Percentiles rank a stretch among this genome's conserved stretches.
These are phyloP conservation scores for Fusarium torulosum DNA, from an alignment of 2,329 filamentous ascomycete species.

Conservation along the genomic window DNA sequence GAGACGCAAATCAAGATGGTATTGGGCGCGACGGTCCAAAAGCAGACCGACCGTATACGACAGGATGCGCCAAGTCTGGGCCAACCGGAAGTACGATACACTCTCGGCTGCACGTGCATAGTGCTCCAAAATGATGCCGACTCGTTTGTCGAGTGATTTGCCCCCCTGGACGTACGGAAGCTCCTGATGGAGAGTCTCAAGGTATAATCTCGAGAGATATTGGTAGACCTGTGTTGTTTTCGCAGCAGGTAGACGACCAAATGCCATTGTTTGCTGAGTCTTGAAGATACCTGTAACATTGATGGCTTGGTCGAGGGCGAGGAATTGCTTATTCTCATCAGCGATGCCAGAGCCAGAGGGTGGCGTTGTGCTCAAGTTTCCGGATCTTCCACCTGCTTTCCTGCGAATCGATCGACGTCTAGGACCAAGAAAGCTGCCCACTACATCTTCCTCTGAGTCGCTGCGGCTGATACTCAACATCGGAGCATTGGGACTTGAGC, in stretches of 20 bases:
- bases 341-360: slow-evolving; percentile 56
- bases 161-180: slow-evolving; percentile 58
- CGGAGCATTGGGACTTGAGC: slow-evolving; percentile 63
- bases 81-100: slow-evolving; percentile 68
- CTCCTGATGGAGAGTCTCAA: slow-evolving; percentile 64
- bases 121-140: slow-evolving; percentile 65
- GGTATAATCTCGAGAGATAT: slow-evolving; percentile 68
- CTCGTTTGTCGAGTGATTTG: slow-evolving; percentile 60
- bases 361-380: slow-evolving; percentile 66
- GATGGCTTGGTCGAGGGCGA: slow-evolving; percentile 70
- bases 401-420: slow-evolving; percentile 56
- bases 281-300: slow-evolving; percentile 69
- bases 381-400: slow-evolving; percentile 60
- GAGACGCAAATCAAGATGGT: slow-evolving; percentile 66
- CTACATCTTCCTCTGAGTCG: slow-evolving; percentile 74
- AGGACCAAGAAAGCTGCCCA: slow-evolving; percentile 70
- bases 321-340: slow-evolving; percentile 56
- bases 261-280: slow-evolving; percentile 72
- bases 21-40: slow-evolving; percentile 66
- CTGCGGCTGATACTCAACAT: slow-evolving; percentile 70
- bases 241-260: slow-evolving; percentile 67
- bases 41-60: slow-evolving; percentile 68
- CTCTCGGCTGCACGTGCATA: slow-evolving; percentile 70
- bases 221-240: slow-evolving; percentile 65
- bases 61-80: slow-evolving; percentile 74